Base-by-base conservation (phyloP, 2,329 filamentous ascomycete species). In the Phialophora tarda region DNA sequence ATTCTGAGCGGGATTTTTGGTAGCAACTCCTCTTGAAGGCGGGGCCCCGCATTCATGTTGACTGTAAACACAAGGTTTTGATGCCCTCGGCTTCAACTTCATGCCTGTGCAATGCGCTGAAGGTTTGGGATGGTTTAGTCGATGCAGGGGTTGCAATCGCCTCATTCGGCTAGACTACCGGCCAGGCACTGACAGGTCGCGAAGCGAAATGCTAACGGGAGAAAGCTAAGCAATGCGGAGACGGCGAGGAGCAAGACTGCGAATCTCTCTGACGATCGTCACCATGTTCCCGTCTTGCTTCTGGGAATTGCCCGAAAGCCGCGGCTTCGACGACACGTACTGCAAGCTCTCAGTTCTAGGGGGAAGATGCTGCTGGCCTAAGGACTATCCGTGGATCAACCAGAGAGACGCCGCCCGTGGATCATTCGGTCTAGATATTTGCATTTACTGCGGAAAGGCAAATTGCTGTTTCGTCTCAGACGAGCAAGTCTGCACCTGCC, bases 81-180 rank as follows among this genome's bases (percentile, higher is more conserved):
- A 48, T 48, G 23, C 23, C 44, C 10, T 23, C 17, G 44, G 44
- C 44, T 23, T 21, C 17, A 21, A 48, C 6, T 48, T 23, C 44
- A 48, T 3, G 44, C 17, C 23, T 3, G 17, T 48, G 44, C 8
- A 21, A n/a, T 7, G 2, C 21, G 14, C 21, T 48, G 44, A 48
- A 48, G 7, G 17, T n/a, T 4, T 48, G 44, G n/a, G 23, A 48
- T 1, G 44, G 6, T 48, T 48, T 11, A 21, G 44, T 48, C n/a
- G 23, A 12, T 8, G 44, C 44, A 48, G 23, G 44, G 7, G n/a
- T 48, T 2, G 44, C 4, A 11, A 1, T 48, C 44, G 23, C 44
- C 44, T 48, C 44, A 48, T 48, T 23, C 17, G 44, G 44, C 44
- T 48, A 48, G 44, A 48, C 44, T 48, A 48, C 44, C 44, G 44